Evolutionary conservation across 371 early-diverging fungal species (phyloP).

Genomic region (Syncephalastrum monosporum): DNA sequence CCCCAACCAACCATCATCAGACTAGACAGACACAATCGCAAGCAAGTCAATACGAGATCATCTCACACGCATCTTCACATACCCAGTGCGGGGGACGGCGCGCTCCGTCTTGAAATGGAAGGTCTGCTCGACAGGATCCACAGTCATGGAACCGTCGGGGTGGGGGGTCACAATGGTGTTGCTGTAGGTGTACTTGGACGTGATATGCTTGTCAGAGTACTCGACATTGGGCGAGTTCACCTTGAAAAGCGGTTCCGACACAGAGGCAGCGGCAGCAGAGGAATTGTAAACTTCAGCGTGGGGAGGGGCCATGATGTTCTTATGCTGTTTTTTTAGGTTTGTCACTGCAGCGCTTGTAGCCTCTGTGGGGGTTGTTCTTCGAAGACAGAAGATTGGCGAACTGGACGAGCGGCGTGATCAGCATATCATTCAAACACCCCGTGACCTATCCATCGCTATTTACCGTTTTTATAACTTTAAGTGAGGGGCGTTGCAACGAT

Average conservation of each 20-base stretch:
- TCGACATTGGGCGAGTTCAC: conserved; percentile 85
- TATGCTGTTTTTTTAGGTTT: conserved; percentile 68
- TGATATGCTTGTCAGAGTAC: conserved; percentile 82
- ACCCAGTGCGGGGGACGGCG: conserved; percentile 81
- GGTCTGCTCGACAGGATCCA: conserved; percentile 80
- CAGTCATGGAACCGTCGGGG: conserved; percentile 66
- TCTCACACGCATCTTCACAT: conserved; percentile 25
- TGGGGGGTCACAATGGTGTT: conserved; percentile 79
- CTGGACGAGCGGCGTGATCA: conserved; percentile 23
- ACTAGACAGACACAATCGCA: conserved; percentile 37
- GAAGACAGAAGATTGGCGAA: conserved; percentile 85
- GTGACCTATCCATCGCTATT: conserved; percentile 2
- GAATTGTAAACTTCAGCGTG: conserved; percentile 29
- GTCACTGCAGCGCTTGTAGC: conserved; percentile 68
- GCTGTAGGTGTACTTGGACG: conserved; percentile 83
- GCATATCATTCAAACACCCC: neutral
- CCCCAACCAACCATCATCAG: conserved; percentile 99
- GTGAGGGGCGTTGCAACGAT: neutral
- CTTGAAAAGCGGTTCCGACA: conserved; percentile 63
- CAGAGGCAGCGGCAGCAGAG: conserved; percentile 30
- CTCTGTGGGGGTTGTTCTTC: conserved; percentile 89
- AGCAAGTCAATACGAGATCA: neutral
- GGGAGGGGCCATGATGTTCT: conserved; percentile 31
- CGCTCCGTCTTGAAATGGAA: conserved; percentile 89
- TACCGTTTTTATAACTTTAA: conserved; percentile 34